Base-by-base conservation (phyloP, 768 basidiomycete species). In the Phaeotremella fagi region DNA sequence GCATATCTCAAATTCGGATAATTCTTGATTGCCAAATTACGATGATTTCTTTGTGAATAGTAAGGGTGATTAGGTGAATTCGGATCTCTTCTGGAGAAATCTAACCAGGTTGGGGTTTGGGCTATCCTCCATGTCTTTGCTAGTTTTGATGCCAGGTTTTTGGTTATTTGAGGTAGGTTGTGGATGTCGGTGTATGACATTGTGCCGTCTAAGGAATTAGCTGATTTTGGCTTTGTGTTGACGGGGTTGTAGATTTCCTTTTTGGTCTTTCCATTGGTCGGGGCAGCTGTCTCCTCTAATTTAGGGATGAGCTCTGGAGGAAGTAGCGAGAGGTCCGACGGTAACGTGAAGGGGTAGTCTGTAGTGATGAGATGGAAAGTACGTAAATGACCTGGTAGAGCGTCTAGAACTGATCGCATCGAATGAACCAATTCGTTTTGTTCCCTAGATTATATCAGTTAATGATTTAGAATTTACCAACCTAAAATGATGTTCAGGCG, bases 401-500 rank as follows among this genome's bases (percentile, higher is more conserved):
- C 56, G 16, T 59, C 57, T 12, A 72, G 44, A 18, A 73, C 64
- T 1, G 69, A 71, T 37, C 68, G 59, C 63, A 73, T 68, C 23
- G 71, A 73, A 46, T 68, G 59, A 12, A 62, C 55, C 20, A 70
- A 53, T 46, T 73, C 71, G 55, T 70, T 63, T 50, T 70, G 65
- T 44, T 73, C 69, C 1, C 67, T 69, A 25, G 31, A 33, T 7
- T 33, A 24, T 48, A 15, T 29, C 46, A 31, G 29, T 29, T 15
- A 29, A 46, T 20, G 5, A 20, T 26, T 16, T n/a, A 31, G 22
- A 45, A 9, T 31, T n/a, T 3, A 50, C 63, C 50, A 43, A 66
- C 66, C 71, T 38, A 51, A 68, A 73, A 37, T 73, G 71, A 48
- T 67, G 64, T 24, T 63, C 63, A 6, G 71, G 71, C 1, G 71